Percentiles rank a stretch among this genome's conserved stretches.
phyloP scores from a whole-genome alignment of 441 rosid genomes.

The Populus trichocarpa region DNA sequence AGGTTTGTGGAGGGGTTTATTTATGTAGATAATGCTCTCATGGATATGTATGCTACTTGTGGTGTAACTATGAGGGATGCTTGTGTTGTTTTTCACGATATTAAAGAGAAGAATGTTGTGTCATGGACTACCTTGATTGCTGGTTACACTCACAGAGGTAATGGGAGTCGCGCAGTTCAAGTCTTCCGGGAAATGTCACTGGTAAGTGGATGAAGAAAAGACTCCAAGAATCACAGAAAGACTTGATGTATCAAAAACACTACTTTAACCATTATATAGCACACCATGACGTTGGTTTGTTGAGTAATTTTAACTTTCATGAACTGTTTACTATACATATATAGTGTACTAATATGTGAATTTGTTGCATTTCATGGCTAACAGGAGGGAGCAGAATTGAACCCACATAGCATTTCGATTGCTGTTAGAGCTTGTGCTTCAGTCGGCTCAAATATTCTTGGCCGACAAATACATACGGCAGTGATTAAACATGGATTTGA shows the following conservation, averaged over 20 bases:
- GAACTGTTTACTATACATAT: background rate
- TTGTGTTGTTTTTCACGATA: constrained; percentile 45
- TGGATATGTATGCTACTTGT: constrained; percentile 76
- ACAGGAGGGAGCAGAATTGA: constrained; percentile 64
- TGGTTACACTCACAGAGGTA: constrained; percentile 76
- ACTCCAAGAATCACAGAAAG: too few relatives aligned
- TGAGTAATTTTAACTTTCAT: background rate
- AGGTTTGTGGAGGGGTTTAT: constrained; percentile 53
- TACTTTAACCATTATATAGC: background rate
- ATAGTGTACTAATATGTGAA: background rate
- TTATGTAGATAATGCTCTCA: constrained; percentile 68
- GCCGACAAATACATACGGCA: constrained; percentile 65
- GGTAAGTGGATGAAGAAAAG: constrained; percentile 34
- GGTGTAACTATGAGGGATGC: constrained; percentile 59
- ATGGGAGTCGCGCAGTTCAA: constrained; percentile 54
- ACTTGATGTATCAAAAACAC: background rate
- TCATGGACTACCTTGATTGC: constrained; percentile 85
- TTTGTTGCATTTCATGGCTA: constrained; percentile 15
- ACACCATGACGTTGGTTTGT: background rate
- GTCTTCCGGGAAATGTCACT: constrained; percentile 62
- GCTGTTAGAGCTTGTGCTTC: constrained; percentile 85
- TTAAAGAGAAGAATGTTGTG: constrained; percentile 55
- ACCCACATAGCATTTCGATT: constrained; percentile 70
- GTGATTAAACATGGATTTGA: constrained; percentile 59
- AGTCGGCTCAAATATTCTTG: constrained; percentile 45